Evolutionary conservation across 768 basidiomycete genomes (phyloP).

Genomic region (Termitomyces sp.): DNA sequence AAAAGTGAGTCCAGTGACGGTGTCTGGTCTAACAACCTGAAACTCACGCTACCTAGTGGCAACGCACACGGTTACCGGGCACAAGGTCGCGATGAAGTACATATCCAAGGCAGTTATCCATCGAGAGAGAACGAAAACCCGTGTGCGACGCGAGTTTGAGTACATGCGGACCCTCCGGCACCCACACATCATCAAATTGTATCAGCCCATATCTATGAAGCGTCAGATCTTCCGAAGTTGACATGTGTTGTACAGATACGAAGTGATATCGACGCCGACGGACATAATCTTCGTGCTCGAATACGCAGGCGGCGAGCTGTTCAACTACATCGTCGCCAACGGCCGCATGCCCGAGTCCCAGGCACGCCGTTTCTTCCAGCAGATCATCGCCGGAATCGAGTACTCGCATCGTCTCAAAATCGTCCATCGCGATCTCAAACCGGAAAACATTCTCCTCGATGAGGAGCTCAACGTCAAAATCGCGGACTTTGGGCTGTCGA

Average conservation of each 20-base stretch:
- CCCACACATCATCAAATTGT: constrained; percentile 98
- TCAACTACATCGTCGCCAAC: constrained; percentile 96
- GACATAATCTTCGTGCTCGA: constrained; percentile 99
- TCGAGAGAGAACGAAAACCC: constrained; percentile 83
- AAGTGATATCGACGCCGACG: constrained; percentile 87
- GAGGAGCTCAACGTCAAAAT: constrained; percentile 91
- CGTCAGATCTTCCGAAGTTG: constrained; percentile 7
- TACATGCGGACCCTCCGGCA: constrained; percentile 93
- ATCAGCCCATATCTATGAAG: constrained; percentile 21
- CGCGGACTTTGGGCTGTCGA: constrained; percentile 97
- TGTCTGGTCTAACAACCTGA: background rate
- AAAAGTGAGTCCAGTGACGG: constrained; percentile 63
- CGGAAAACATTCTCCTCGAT: constrained; percentile 89
- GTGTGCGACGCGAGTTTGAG: constrained; percentile 94
- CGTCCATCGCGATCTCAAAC: constrained; percentile 97
- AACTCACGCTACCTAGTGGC: constrained; percentile 57
- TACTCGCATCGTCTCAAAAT: constrained; percentile 96
- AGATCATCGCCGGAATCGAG: constrained; percentile 95
- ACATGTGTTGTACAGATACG: constrained; percentile 46
- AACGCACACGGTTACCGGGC: constrained; percentile 88
- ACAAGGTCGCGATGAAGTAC: constrained; percentile 96
- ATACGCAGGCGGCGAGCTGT: constrained; percentile 92
- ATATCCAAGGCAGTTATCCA: constrained; percentile 93
- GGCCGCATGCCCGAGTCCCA: constrained; percentile 86
- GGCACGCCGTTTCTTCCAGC: constrained; percentile 95